Evolutionary conservation across 441 rosid species (phyloP), one percentile per base, ranked within the genome.

Genomic region (Capsella rubella): DNA sequence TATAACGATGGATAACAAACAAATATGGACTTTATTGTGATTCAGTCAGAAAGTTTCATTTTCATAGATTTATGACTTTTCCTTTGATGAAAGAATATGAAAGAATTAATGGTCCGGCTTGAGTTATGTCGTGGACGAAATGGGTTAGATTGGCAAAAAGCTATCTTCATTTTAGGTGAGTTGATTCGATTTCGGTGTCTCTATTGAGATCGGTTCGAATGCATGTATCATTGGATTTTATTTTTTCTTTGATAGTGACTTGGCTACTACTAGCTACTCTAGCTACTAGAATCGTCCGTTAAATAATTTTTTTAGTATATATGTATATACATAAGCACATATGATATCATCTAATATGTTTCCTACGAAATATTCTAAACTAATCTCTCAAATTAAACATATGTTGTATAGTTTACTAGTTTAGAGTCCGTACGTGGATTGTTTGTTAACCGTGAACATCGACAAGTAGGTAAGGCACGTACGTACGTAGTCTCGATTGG

Each of bases 281-380:
- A 21, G 25, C 25, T 55, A 55, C 62, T 56, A 49, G 76, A 64
- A 71, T 42, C 51, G 64, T 65, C 76, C 18, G 54, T 42, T 64
- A 31, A 0, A 57, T 50, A 39, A 28, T 21, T 21, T 21, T 21
- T 21, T 21, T 16, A 28, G 31, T 9, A 16, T 25, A 16, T 34
- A 15, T 34, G 27, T 35, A 1, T 35, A 51, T 32, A 10, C 10
- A 31, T 56, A 18, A 16, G 34, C 14, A 25, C 52, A 63, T 64
- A 76, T 77, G 76, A 71, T 71, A 58, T 64, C 76, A 70, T 70
- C 75, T 56, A 31, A 64, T 70, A 64, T 66, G 60, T 57, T 31
- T 29, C 18, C 14, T 39, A 42, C 37, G 25, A 42, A 16, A 56
- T 27, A 16, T 37, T 57, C 3, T 46, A 46, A 27, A n/a, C 25